Evolutionary conservation across 2,329 filamentous ascomycete genomes (phyloP).

Genomic region (Colletotrichum kahawae): DNA sequence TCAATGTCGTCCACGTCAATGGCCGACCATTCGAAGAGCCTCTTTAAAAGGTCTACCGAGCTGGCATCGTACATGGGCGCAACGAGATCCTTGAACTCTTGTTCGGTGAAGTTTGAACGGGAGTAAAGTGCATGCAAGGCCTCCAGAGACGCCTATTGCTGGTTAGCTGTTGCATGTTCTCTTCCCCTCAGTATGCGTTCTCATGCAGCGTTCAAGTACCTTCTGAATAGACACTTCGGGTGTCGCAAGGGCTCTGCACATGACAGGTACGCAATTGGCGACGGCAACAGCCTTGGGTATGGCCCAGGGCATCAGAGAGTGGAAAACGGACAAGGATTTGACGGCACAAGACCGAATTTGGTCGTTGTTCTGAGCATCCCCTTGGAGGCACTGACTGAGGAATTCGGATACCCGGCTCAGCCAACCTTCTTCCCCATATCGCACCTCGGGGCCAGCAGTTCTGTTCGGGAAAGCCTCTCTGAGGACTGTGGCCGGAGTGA

Average conservation of each 20-base stretch:
- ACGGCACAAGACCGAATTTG: slow-evolving; percentile 74
- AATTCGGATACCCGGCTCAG: slow-evolving; percentile 77
- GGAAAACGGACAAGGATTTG: slow-evolving; percentile 78
- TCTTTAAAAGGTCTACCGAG: slow-evolving; percentile 73
- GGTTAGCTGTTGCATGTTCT: slow-evolving; percentile 23
- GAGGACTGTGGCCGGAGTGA: slow-evolving; percentile 80
- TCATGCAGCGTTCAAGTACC: slow-evolving; percentile 44
- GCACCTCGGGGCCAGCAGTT: slow-evolving; percentile 70
- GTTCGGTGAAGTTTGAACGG: slow-evolving; percentile 74
- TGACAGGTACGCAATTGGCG: slow-evolving; percentile 70
- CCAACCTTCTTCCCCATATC: slow-evolving; percentile 87
- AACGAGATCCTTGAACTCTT: slow-evolving; percentile 79
- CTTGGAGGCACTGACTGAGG: slow-evolving; percentile 73
- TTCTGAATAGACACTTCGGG: slow-evolving; percentile 76
- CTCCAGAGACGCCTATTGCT: slow-evolving; percentile 74
- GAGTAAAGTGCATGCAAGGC: slow-evolving; percentile 83
- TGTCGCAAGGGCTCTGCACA: slow-evolving; percentile 74
- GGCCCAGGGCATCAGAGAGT: slow-evolving; percentile 85
- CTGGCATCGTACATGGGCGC: slow-evolving; percentile 79
- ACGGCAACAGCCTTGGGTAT: slow-evolving; percentile 81
- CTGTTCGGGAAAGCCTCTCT: slow-evolving; percentile 77
- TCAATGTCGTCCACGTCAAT: slow-evolving; percentile 84
- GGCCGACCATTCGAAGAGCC: slow-evolving; percentile 80
- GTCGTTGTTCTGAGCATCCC: slow-evolving; percentile 67
- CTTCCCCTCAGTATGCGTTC: neutral